These are phyloP conservation scores for Barnettozyma californica DNA, from an alignment of 805 yeast genomes.

Conservation along the genomic window DNA sequence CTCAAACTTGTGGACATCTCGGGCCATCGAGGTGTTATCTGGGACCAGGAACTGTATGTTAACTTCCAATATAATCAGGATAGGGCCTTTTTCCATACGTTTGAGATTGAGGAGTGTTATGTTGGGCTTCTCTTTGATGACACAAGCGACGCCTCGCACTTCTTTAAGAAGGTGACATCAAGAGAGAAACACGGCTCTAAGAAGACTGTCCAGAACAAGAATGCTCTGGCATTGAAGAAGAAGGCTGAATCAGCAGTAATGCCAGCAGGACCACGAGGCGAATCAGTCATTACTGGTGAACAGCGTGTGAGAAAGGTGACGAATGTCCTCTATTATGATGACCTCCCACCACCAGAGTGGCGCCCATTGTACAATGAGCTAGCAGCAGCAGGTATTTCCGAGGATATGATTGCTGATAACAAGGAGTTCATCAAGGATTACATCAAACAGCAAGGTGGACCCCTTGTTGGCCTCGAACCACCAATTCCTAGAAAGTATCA, in stretches of 20 bases:
- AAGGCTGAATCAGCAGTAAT: constrained; percentile 28
- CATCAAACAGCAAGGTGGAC: constrained; percentile 68
- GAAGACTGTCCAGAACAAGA: constrained; percentile 78
- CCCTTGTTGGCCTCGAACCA: constrained; percentile 78
- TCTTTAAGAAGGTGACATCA: constrained; percentile 67
- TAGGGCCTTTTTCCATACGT: constrained; percentile 89
- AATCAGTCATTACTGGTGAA: constrained; percentile 33
- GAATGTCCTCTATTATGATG: constrained; percentile 68
- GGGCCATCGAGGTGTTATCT: constrained; percentile 80
- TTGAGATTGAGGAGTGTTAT: constrained; percentile 85
- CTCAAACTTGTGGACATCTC: constrained; percentile 80
- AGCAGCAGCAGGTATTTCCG: constrained; percentile 73
- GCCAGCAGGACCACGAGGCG: constrained; percentile 27
- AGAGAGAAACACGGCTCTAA: constrained; percentile 83
- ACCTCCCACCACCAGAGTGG: constrained; percentile 82
- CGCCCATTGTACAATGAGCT: constrained; percentile 64
- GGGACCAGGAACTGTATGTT: constrained; percentile 95
- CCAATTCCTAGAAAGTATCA: constrained; percentile 68
- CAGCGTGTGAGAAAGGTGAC: constrained; percentile 52
- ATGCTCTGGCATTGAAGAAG: constrained; percentile 77
- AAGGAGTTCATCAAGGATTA: constrained; percentile 77
- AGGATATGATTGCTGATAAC: constrained; percentile 86
- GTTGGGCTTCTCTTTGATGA: constrained; percentile 90
- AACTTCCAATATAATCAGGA: constrained; percentile 90
- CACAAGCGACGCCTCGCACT: constrained; percentile 79